Base-by-base conservation (phyloP, 1,284 basidiomycete species). In the Inonotus hispidus region DNA sequence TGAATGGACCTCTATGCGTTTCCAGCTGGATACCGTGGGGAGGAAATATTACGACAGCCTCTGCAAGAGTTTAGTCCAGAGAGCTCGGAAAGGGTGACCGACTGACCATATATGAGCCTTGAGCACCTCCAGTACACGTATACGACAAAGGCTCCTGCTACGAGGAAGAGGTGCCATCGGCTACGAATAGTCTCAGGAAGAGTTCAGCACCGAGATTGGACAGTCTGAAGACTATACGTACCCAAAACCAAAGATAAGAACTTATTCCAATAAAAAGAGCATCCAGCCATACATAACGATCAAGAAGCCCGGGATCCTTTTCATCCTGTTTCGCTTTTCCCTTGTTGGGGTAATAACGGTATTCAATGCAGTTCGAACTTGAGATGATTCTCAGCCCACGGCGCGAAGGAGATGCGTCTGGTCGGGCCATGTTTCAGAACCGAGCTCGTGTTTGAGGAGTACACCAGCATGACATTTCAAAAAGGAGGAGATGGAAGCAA, bases 11-110 rank as follows among this genome's bases (percentile, higher is more conserved):
- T 58, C 79, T 74, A 69, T 83, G 81, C 0, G 83, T 85, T 71
- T 91, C 86, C 1, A 91, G 70, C 68, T 91, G 89, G 38, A 92
- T 73, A 13, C 90, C 89, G 60, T 87, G 80, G 0, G 78, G 74
- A 14, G 84, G 84, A 50, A 90, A 69, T 23, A 87, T 75, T 43
- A 90, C 70, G 3, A 91, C 73, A 29, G 87, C 88, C 73, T 92
- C 90, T 91, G 59, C 19, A 27, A 25, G n/a, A 25, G 39, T 23
- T 56, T 27, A 55, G 21, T 29, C 37, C n/a, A 21, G 32, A 56
- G 19, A n/a, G 11, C 21, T 8, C 3, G 38, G 25, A 19, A 2
- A 25, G 13, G 7, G 3, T 8, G 4, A 4, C 32, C 8, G 8
- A 3, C 39, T 27, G 58, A 63, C 62, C 62, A 43, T 57, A 63